A percentile compares a stretch with the other conserved stretches of the same genome.
These are phyloP conservation scores for Colletotrichum sp. DNA, from an alignment of 2,329 filamentous ascomycete species.

Conservation along the genomic window DNA sequence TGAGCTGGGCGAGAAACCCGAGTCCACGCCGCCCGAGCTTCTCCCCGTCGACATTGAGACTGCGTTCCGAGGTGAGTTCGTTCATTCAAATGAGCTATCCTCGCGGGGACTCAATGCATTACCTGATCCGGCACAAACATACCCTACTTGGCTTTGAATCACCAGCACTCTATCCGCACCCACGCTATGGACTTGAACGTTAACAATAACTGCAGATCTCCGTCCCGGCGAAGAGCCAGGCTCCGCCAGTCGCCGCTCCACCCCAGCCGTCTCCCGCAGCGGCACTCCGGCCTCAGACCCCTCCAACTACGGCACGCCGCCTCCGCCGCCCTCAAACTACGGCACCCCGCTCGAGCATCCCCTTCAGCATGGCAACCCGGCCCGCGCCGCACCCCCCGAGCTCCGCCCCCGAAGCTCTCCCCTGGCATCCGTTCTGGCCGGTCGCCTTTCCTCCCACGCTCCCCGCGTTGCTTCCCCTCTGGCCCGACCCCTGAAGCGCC, in stretches of 20 bases:
- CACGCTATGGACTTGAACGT: not conserved
- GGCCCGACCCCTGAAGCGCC: no score
- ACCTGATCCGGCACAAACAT: no score
- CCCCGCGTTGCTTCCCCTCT: not conserved
- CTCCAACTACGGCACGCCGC: not conserved
- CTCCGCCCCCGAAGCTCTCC: not conserved
- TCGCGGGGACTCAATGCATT: no score
- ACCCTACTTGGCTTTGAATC: not conserved
- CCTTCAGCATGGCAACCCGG: not conserved
- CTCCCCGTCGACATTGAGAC: no score
- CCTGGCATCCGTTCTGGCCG: not conserved
- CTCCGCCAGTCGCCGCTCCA: not conserved
- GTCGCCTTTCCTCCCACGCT: not conserved
- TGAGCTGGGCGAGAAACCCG: not conserved
- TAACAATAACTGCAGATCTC: not conserved
- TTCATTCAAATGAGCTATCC: no score
- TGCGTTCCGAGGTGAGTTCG: no score
- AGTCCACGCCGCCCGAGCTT: not conserved
- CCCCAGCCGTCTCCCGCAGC: not conserved
- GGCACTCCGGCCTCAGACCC: not conserved
- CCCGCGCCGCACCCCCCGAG: not conserved
- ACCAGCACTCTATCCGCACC: not conserved
- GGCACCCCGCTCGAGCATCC: not conserved
- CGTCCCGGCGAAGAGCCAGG: not conserved
- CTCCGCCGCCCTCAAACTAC: not conserved